A percentile compares a stretch with the other conserved stretches of the same genome.
Evolutionary conservation across 2,329 filamentous ascomycete genomes (phyloP).

Genomic region (Exophiala aquamarina): DNA sequence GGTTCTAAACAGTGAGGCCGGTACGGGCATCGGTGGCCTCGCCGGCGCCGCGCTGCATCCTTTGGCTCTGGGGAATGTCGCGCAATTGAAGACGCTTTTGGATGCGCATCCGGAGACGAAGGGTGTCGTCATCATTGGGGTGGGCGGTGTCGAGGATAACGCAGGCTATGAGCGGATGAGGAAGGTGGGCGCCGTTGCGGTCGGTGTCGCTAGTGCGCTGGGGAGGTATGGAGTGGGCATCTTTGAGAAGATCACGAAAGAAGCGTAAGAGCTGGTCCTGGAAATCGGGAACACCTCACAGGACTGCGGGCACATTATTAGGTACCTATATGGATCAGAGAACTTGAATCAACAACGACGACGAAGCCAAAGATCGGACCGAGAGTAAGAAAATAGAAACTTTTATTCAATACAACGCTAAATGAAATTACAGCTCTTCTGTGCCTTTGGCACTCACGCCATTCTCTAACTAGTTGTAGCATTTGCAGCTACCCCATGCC

Average conservation of each 20-base stretch:
- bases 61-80: constrained; percentile 72
- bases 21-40: constrained; percentile 66
- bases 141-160: constrained; percentile 69
- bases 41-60: constrained; percentile 72
- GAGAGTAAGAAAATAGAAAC: constrained; percentile 14
- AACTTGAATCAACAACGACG: background rate
- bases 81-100: constrained; percentile 62
- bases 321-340: too few species aligned
- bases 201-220: constrained; percentile 69
- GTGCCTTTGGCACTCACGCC: background rate
- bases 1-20: constrained; percentile 52
- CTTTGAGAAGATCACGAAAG: constrained; percentile 58
- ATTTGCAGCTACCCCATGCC: background rate
- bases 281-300: too few species aligned
- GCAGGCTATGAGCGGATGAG: constrained; percentile 66
- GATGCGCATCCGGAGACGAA: constrained; percentile 50
- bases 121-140: constrained; percentile 66
- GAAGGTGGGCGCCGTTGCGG: constrained; percentile 63
- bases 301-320: too few species aligned
- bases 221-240: constrained; percentile 62
- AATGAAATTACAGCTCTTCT: constrained; percentile 13
- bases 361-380: too few species aligned
- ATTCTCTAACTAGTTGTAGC: too few species aligned
- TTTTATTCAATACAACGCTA: constrained; percentile 17
- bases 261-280: constrained; percentile 13